Conservation (phyloP, 2,329 filamentous ascomycete genomes). For the Ophiostoma australiae region DNA sequence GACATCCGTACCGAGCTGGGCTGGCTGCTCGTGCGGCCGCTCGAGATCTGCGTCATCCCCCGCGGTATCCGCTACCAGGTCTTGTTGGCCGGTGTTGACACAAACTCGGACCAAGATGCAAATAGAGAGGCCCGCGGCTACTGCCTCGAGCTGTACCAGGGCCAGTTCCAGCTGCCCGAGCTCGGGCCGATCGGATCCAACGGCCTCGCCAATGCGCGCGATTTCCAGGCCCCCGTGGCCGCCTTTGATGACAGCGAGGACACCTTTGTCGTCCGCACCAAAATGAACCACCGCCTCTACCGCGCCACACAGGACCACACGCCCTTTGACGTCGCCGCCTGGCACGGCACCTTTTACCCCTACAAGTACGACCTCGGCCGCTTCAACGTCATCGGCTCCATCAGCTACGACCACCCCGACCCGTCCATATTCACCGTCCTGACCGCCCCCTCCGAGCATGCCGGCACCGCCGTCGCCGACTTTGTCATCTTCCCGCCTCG, state of each 20-base stretch:
- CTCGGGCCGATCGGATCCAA: slow-evolving; percentile 70
- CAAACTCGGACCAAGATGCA: too few species aligned
- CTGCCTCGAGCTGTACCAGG: slow-evolving; percentile 68
- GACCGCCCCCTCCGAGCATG: slow-evolving; percentile 54
- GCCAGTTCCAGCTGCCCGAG: slow-evolving; percentile 66
- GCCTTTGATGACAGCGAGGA: slow-evolving; percentile 58
- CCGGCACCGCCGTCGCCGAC: slow-evolving; percentile 62
- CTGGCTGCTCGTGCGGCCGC: slow-evolving; percentile 66
- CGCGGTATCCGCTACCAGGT: slow-evolving; percentile 71
- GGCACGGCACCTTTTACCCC: slow-evolving; percentile 75
- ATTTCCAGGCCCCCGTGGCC: slow-evolving; percentile 70
- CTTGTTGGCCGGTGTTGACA: slow-evolving; percentile 46
- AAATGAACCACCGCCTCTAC: slow-evolving; percentile 65
- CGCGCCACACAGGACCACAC: slow-evolving; percentile 59
- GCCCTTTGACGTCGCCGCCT: slow-evolving; percentile 73
- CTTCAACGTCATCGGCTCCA: slow-evolving; percentile 68
- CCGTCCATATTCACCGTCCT: slow-evolving; percentile 72
- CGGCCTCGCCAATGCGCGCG: slow-evolving; percentile 67
- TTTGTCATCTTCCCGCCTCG: slow-evolving; percentile 69
- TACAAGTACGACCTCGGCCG: slow-evolving; percentile 78
- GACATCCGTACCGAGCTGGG: slow-evolving; percentile 77
- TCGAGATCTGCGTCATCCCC: slow-evolving; percentile 73
- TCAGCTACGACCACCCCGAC: slow-evolving; percentile 73
- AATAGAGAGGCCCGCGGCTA: slow-evolving; percentile 58
- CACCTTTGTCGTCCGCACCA: slow-evolving; percentile 51